Conservation (phyloP, 176 grass and related monocot genomes). For the Cenchrus purpureus region DNA sequence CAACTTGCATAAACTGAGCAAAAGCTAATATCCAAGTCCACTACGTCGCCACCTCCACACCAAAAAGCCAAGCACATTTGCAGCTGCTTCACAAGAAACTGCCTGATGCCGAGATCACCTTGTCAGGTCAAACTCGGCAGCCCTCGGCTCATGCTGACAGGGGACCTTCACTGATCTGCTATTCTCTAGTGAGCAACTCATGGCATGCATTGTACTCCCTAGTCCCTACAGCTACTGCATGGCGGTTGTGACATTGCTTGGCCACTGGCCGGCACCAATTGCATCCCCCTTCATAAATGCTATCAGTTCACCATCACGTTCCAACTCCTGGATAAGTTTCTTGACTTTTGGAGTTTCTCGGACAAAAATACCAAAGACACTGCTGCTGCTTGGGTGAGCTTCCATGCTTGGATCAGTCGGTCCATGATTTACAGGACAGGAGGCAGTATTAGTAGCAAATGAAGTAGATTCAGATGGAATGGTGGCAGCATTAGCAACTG, state of each 20-base stretch:
- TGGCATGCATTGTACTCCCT: not conserved
- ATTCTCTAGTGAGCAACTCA: slow-evolving; percentile 3
- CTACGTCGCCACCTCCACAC: no score
- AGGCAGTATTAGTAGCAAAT: not conserved
- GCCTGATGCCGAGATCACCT: not conserved
- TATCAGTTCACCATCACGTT: not conserved
- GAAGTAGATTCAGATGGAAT: not conserved
- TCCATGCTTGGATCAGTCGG: not conserved
- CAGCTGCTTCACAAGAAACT: slow-evolving; percentile 29
- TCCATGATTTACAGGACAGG: not conserved
- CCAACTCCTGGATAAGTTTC: not conserved
- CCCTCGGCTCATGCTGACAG: not conserved
- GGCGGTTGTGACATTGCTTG: not conserved
- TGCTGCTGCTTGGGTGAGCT: not conserved
- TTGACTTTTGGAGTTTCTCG: not conserved
- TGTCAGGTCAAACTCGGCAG: not conserved
- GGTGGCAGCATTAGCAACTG: not conserved
- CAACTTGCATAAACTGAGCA: slow-evolving; percentile 33
- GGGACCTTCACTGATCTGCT: not conserved
- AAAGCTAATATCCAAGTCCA: slow-evolving; percentile 23
- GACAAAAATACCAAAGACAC: not conserved
- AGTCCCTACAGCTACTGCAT: slow-evolving; percentile 13
- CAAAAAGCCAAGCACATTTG: slow-evolving; percentile 7
- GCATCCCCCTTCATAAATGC: not conserved
- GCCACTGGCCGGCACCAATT: not conserved